These are phyloP conservation scores for Myrmaecium sp. DNA, from an alignment of 2,329 filamentous ascomycete species.

Conservation along the genomic window DNA sequence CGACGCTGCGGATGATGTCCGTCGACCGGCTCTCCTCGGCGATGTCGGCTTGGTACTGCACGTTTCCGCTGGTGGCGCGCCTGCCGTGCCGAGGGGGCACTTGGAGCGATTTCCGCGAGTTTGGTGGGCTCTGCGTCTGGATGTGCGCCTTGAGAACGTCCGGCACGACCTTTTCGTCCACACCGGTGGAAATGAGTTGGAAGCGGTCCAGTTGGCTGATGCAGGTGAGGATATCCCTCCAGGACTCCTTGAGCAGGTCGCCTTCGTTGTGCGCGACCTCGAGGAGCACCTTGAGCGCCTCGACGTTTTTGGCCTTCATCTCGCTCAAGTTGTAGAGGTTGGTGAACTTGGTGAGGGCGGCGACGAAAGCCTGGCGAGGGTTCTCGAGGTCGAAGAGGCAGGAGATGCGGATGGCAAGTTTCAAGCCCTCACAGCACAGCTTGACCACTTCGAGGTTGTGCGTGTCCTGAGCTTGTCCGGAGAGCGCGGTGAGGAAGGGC, in stretches of 20 bases:
- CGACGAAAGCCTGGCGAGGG: constrained; percentile 88
- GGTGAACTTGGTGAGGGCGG: constrained; percentile 79
- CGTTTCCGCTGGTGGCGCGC: constrained; percentile 27
- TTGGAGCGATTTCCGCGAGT: constrained; percentile 52
- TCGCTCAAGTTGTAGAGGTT: constrained; percentile 92
- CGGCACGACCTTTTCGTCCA: constrained; percentile 81
- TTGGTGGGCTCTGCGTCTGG: constrained; percentile 36
- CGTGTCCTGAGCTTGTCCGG: constrained; percentile 81
- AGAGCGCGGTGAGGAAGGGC: constrained; percentile 92
- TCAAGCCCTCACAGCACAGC: constrained; percentile 88
- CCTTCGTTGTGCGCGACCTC: constrained; percentile 89
- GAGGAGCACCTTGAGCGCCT: constrained; percentile 78
- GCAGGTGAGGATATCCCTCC: constrained; percentile 89
- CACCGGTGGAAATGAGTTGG: constrained; percentile 84
- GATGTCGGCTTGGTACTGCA: constrained; percentile 53
- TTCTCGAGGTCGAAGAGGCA: constrained; percentile 88
- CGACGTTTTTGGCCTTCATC: constrained; percentile 90
- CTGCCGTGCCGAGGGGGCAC: constrained; percentile 35
- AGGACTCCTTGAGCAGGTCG: constrained; percentile 73
- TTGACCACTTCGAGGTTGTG: constrained; percentile 86
- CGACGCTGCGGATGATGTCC: constrained; percentile 81
- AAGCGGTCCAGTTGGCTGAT: constrained; percentile 91
- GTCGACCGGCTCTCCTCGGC: constrained; percentile 84
- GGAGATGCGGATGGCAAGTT: constrained; percentile 79
- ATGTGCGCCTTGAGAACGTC: constrained; percentile 69